A percentile compares a stretch with the other conserved stretches of the same genome.
These are phyloP conservation scores for Mycena vulgaris DNA, from an alignment of 768 basidiomycete species.

Conservation along the genomic window DNA sequence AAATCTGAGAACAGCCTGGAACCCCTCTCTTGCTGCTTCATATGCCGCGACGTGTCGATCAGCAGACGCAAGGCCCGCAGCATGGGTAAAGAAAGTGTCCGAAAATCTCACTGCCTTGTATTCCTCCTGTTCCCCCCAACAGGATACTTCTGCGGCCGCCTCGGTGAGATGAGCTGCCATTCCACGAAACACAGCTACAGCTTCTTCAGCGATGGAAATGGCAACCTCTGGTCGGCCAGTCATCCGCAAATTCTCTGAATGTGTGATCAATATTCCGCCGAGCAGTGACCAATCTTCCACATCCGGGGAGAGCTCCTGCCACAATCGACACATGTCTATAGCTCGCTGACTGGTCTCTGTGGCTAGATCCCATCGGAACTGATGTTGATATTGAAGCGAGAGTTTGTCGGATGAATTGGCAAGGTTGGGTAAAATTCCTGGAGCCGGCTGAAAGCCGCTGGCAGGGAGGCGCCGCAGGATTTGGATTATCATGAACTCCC, in stretches of 20 bases:
- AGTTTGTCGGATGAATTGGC: not conserved
- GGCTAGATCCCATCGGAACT: slow-evolving; percentile 3
- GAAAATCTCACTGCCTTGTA: not conserved
- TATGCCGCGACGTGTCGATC: not conserved
- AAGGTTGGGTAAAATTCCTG: not conserved
- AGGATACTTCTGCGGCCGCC: not conserved
- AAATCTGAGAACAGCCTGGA: not conserved
- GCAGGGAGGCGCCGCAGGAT: not conserved
- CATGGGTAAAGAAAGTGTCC: not conserved
- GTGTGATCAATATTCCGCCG: not conserved
- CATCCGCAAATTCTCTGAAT: not conserved
- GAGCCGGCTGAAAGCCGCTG: not conserved
- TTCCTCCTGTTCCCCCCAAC: not conserved
- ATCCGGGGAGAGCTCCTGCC: not conserved
- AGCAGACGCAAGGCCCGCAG: not conserved
- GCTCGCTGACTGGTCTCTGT: not conserved
- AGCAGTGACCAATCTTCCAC: not conserved
- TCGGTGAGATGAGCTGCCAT: not conserved
- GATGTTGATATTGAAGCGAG: not conserved
- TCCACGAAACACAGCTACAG: not conserved
- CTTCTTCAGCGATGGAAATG: slow-evolving; percentile 4
- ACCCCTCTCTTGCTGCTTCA: not conserved
- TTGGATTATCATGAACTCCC: not conserved
- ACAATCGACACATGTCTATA: not conserved
- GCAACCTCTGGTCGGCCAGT: not conserved